Conservation (phyloP, 495 filamentous ascomycete genomes). For the Hypoxylon cercidicola region DNA sequence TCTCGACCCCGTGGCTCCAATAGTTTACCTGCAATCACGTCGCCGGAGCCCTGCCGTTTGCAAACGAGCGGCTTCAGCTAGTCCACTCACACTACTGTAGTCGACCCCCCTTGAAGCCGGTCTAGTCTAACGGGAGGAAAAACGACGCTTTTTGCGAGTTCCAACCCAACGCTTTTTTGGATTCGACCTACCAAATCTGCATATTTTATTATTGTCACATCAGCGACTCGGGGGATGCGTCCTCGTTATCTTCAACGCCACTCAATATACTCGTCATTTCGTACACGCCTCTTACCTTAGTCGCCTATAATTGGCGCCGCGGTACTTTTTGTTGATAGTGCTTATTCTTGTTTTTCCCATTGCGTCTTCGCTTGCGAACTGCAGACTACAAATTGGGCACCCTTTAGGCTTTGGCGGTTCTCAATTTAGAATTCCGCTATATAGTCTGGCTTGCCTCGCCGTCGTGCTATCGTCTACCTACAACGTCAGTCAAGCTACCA, state of each 20-base stretch:
- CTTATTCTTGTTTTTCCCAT: constrained; percentile 6
- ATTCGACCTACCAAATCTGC: constrained; percentile 13
- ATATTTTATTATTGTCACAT: constrained; percentile 36
- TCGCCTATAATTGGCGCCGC: constrained; percentile 11
- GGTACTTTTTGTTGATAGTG: constrained; percentile 17
- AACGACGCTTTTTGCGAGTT: constrained; percentile 17
- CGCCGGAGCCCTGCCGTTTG: constrained; percentile 34
- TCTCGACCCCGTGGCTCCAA: constrained; percentile 36
- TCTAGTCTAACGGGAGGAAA: constrained; percentile 29
- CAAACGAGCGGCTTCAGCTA: constrained; percentile 26
- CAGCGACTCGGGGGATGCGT: constrained; percentile 11
- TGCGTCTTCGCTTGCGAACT: constrained; percentile 9
- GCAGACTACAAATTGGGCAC: not conserved
- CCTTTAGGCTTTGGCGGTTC: constrained; percentile 31
- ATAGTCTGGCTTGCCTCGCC: constrained; percentile 4
- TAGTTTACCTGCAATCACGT: constrained; percentile 38
- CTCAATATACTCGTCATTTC: constrained; percentile 9
- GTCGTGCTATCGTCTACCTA: constrained; percentile 13
- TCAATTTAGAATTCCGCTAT: constrained; percentile 17
- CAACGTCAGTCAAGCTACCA: constrained; percentile 6
- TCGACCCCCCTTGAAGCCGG: constrained; percentile 19
- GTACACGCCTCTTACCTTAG: constrained; percentile 4
- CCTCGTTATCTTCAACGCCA: constrained; percentile 17
- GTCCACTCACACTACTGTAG: constrained; percentile 21
- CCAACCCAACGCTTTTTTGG: constrained; percentile 14